Percentiles rank a stretch among this genome's conserved stretches.
Conservation (phyloP, 106 monocot genomes). For the Acanthochlamys bracteata region DNA sequence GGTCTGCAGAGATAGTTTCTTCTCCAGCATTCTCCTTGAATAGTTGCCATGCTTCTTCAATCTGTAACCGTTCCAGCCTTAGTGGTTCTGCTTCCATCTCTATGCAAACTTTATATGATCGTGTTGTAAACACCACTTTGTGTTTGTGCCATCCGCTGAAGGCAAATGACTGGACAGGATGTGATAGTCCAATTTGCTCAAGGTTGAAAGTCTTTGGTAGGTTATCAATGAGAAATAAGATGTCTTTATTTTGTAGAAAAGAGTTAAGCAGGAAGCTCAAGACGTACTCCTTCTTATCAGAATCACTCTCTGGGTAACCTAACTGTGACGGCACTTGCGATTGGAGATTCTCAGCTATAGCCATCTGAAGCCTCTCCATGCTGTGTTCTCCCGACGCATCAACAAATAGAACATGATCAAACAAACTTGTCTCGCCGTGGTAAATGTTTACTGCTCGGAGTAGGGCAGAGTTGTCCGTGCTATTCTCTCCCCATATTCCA, state of each 20-base stretch:
- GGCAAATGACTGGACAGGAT: background rate
- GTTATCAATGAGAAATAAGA: conserved; percentile 20
- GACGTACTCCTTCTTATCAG: no score
- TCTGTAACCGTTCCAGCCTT: background rate
- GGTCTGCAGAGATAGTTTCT: conserved; percentile 1
- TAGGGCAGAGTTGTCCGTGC: background rate
- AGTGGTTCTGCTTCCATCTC: background rate
- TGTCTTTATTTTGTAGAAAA: conserved; percentile 4
- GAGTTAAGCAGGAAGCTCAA: conserved; percentile 1
- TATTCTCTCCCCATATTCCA: background rate
- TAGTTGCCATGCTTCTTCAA: background rate
- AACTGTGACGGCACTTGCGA: background rate
- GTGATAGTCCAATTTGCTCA: background rate
- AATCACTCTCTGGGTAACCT: no score
- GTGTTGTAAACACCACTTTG: conserved; percentile 8
- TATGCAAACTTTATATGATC: background rate
- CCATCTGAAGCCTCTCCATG: background rate
- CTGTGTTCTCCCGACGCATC: background rate
- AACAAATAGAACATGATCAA: background rate
- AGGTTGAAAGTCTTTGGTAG: conserved; percentile 9
- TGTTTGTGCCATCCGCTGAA: background rate
- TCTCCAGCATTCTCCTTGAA: conserved; percentile 1
- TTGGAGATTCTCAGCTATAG: background rate
- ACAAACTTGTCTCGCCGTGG: background rate
- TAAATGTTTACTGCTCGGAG: background rate